A percentile compares a stretch with the other conserved stretches of the same genome.
phyloP scores from a whole-genome alignment of 2,329 filamentous ascomycete species.

The Cladophialophora exuberans region DNA sequence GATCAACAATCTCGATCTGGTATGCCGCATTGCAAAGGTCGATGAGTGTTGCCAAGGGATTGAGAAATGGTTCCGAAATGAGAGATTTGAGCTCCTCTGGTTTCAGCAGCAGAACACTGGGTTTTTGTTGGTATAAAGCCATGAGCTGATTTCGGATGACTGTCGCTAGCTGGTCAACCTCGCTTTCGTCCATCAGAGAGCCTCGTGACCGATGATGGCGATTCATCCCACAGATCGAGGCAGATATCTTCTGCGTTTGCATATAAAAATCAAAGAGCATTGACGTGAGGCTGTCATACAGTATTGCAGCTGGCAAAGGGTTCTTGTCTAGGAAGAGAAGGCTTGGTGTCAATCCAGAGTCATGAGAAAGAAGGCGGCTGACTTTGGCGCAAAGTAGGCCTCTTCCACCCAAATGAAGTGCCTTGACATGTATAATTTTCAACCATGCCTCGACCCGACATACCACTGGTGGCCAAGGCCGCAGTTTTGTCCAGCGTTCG shows the following conservation, averaged over 20 bases:
- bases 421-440: conserved; percentile 13
- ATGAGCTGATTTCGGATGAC: conserved; percentile 42
- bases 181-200: conserved; percentile 43
- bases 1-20: conserved; percentile 15
- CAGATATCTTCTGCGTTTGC: conserved; percentile 14
- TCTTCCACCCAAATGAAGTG: conserved; percentile 18
- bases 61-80: neutral
- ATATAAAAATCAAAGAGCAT: conserved; percentile 18
- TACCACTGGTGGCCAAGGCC: conserved; percentile 16
- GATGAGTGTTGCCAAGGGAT: conserved; percentile 1
- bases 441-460: conserved; percentile 16
- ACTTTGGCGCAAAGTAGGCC: conserved; percentile 17
- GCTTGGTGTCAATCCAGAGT: neutral
- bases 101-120: conserved; percentile 21
- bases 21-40: conserved; percentile 14
- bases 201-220: conserved; percentile 44
- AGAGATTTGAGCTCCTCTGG: conserved; percentile 1
- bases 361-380: conserved; percentile 4
- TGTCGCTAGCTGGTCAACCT: conserved; percentile 43
- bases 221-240: conserved; percentile 34
- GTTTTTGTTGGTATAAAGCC: conserved; percentile 40
- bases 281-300: conserved; percentile 1
- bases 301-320: neutral
- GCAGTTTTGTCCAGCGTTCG: conserved; percentile 9
- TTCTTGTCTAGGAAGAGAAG: conserved; percentile 4